Conservation (phyloP, 2,329 filamentous ascomycete genomes). For the Sphaerulina populicola region DNA sequence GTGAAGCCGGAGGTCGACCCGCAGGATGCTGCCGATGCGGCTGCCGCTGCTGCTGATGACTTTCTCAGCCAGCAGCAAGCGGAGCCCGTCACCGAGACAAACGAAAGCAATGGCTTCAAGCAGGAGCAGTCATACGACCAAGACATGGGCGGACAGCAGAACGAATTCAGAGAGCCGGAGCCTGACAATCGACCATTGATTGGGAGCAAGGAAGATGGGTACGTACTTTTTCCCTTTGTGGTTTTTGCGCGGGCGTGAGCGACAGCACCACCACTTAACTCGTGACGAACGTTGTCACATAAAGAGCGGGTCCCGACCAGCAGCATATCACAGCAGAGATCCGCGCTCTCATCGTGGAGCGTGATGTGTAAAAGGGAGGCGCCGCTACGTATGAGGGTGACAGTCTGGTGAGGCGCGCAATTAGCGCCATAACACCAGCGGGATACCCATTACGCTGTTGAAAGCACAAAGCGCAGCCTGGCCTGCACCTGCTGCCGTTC, state of each 20-base stretch:
- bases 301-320: too few species aligned
- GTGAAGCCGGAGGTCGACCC: slow-evolving; percentile 18
- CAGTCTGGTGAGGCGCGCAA: too few species aligned
- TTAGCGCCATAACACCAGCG: too few species aligned
- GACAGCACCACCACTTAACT: background rate
- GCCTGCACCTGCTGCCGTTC: too few species aligned
- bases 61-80: slow-evolving; percentile 4
- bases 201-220: slow-evolving; percentile 86
- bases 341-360: background rate
- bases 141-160: slow-evolving; percentile 24
- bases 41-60: slow-evolving; percentile 9
- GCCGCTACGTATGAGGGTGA: background rate
- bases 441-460: too few species aligned
- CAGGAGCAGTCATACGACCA: slow-evolving; percentile 23
- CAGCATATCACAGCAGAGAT: too few species aligned
- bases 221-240: slow-evolving; percentile 42
- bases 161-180: slow-evolving; percentile 27
- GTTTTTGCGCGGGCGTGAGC: slow-evolving; percentile 9
- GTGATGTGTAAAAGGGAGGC: background rate
- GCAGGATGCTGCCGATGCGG: slow-evolving; percentile 11
- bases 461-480: too few species aligned
- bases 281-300: background rate
- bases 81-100: slow-evolving; percentile 14
- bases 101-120: slow-evolving; percentile 21
- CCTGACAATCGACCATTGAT: slow-evolving; percentile 43